Conservation (phyloP, 192 early-diverging fungal species). For the Backusella sp. region DNA sequence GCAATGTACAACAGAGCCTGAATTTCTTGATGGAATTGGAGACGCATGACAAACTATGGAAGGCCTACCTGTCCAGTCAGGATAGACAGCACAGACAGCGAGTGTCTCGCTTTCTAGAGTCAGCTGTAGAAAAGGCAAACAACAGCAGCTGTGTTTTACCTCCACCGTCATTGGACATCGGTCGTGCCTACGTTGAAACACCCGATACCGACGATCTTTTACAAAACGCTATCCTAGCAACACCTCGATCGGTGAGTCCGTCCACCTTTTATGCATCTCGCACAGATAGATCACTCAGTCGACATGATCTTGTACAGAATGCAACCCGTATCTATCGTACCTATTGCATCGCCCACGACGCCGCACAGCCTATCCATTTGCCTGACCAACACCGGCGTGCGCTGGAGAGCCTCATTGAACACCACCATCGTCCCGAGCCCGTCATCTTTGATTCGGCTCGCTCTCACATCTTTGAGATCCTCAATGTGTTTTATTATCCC, state of each 20-base stretch:
- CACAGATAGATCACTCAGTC: conserved; percentile 14
- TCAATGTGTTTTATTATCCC: conserved; percentile 46
- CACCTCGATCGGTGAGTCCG: neutral
- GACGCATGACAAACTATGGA: conserved; percentile 42
- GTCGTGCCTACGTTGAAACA: conserved; percentile 6
- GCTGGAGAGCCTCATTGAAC: conserved; percentile 36
- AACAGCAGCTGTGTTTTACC: neutral
- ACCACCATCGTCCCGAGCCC: conserved; percentile 40
- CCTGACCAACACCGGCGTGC: conserved; percentile 40
- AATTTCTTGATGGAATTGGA: conserved; percentile 43
- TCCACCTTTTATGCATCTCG: conserved; percentile 10
- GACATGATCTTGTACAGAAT: conserved; percentile 36
- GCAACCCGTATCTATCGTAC: conserved; percentile 35
- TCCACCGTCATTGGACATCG: neutral
- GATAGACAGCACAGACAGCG: conserved; percentile 11
- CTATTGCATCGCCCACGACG: conserved; percentile 31
- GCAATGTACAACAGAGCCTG: conserved; percentile 38
- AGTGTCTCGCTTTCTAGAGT: conserved; percentile 2
- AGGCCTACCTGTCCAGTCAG: conserved; percentile 16
- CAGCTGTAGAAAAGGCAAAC: neutral
- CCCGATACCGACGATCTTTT: conserved; percentile 12
- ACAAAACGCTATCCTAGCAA: neutral
- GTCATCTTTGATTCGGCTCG: conserved; percentile 43
- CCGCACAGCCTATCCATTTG: conserved; percentile 32
- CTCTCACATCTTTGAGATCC: conserved; percentile 42